Percentiles rank a stretch among this genome's conserved stretches.
Conservation (phyloP, 495 filamentous ascomycete species). For the Penicillium canariense region DNA sequence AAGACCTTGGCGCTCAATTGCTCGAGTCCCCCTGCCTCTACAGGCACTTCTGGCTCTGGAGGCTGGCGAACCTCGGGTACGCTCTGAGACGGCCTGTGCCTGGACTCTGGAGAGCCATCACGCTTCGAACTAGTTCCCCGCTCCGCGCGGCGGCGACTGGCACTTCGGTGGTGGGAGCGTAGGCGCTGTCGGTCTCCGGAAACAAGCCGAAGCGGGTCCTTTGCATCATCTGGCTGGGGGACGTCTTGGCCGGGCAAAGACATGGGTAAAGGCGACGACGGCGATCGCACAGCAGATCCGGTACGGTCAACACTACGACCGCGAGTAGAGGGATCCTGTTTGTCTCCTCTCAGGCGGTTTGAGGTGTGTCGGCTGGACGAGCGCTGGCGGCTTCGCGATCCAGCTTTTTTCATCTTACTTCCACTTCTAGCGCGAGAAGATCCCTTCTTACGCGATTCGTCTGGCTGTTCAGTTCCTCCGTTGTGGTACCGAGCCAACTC, state of each 20-base stretch:
- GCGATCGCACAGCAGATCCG: conserved; percentile 63
- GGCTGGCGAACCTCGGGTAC: conserved; percentile 49
- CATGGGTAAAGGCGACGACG: conserved; percentile 78
- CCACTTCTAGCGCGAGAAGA: conserved; percentile 39
- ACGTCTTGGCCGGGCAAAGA: conserved; percentile 37
- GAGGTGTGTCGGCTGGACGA: conserved; percentile 42
- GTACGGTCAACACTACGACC: conserved; percentile 57
- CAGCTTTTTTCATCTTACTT: conserved; percentile 37
- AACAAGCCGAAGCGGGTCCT: conserved; percentile 62
- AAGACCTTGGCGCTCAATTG: conserved; percentile 23
- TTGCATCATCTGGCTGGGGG: conserved; percentile 34
- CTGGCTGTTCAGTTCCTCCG: conserved; percentile 41
- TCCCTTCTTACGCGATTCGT: conserved; percentile 39
- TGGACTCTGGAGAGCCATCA: conserved; percentile 48
- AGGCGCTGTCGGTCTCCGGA: conserved; percentile 60
- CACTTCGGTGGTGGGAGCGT: conserved; percentile 57
- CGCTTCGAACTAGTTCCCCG: conserved; percentile 43
- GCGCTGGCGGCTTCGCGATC: conserved; percentile 38
- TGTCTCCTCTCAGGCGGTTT: conserved; percentile 49
- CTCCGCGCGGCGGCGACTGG: conserved; percentile 46
- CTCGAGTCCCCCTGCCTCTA: conserved; percentile 13
- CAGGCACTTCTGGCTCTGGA: conserved; percentile 22
- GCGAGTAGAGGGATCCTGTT: conserved; percentile 37
- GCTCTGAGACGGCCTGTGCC: conserved; percentile 24
- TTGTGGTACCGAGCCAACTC: conserved; percentile 62